Evolutionary conservation across 75 land plant species (phyloP).

Genomic region (Azolla pinnata): DNA sequence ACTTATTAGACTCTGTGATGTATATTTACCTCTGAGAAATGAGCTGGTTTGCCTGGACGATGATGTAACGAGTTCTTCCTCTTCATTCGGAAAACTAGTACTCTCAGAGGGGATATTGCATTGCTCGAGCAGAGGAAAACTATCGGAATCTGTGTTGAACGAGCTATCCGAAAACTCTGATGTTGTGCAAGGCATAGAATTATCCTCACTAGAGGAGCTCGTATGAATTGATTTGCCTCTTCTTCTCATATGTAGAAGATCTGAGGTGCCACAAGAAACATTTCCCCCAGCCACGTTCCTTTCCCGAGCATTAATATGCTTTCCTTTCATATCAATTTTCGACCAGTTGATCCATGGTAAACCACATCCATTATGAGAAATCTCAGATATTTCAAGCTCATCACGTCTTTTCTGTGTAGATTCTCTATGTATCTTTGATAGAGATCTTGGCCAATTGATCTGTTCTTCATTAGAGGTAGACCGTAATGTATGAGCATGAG

Average conservation of each 20-base stretch:
- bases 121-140: conserved; percentile 56
- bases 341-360: conserved; percentile 86
- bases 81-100: conserved; percentile 26
- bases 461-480: neutral
- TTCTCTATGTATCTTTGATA: neutral
- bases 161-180: conserved; percentile 39
- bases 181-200: conserved; percentile 16
- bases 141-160: conserved; percentile 47
- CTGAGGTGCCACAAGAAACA: conserved; percentile 60
- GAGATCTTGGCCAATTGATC: neutral
- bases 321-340: conserved; percentile 65
- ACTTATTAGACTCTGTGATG: conserved; percentile 18
- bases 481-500: neutral
- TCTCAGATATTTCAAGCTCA: conserved; percentile 38
- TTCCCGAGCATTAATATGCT: conserved; percentile 47
- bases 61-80: conserved; percentile 36
- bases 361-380: conserved; percentile 67
- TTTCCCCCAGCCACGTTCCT: conserved; percentile 71
- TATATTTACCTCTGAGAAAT: too few species aligned
- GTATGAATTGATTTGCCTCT: conserved; percentile 11
- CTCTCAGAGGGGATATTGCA: conserved; percentile 28
- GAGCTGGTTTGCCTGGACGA: conserved; percentile 20
- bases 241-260: conserved; percentile 36
- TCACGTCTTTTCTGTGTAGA: conserved; percentile 12
- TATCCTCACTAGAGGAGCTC: conserved; percentile 14